Evolutionary conservation across 2,329 filamentous ascomycete species (phyloP), one percentile per base, ranked within the genome.

Genomic region (Penicillium sp.): DNA sequence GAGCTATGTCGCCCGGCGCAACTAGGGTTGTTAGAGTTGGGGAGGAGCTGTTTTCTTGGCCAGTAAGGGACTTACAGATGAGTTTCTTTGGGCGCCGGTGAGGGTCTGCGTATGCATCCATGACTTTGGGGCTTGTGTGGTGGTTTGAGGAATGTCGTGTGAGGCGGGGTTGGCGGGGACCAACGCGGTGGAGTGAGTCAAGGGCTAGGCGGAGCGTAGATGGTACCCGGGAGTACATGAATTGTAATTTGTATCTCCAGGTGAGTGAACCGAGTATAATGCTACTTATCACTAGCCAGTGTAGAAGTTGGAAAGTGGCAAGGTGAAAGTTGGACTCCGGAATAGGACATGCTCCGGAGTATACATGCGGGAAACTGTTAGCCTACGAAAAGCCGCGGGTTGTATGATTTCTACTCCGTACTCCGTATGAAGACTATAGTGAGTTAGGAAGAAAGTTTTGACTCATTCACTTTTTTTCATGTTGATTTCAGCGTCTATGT

Each of bases 1-100:
- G 58, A 52, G 65, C 56, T 54, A 76, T 75, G 52, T 77, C 74
- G n/a, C 74, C 74, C 22, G 74, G 74, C 10, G 74, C 74, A 51
- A 77, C 74, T 77, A 57, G 22, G 27, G 40, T 27, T 16, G 53
- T 64, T 45, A 64, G 57, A n/a, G 13, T 14, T 36, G 34, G 14
- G 24, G 14, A 36, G 13, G 13, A n/a, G 22, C 31, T 40, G 16
- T 13, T 50, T 52, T 13, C 39, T 29, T 29, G 16, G 16, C 38
- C 40, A 36, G 9, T 11, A 22, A 38, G 13, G 46, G 36, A 42
- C 66, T 24, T 70, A 75, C 73, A 76, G 51, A 76, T 75, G 24
- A 76, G 63, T 56, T 73, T 74, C 63, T 74, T 75, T 24, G 73
- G 73, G 39, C 71, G 71, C 44, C 64, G 56, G 10, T 60, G 48